Base-by-base conservation (phyloP, 257 asterid genomes). In the Linaria vulgaris region DNA sequence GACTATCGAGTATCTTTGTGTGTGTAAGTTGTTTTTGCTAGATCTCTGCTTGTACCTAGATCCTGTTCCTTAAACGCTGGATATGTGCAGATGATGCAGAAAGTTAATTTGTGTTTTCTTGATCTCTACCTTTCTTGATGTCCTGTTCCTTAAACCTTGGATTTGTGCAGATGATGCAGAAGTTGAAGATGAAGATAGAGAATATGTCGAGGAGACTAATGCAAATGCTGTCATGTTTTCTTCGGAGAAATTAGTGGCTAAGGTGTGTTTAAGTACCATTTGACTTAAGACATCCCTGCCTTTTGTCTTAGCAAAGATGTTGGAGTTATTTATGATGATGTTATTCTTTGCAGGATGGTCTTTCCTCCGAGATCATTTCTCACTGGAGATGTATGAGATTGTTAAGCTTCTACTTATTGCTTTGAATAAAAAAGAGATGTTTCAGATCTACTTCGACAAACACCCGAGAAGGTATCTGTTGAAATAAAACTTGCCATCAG, bases 161-260 rank as follows among this genome's bases (percentile, higher is more conserved):
- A 27, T 63, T 68, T 66, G n/a, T 72, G 78, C 80, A 94, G 99
- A 83, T 71, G 94, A 85, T 63, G 76, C 73, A 13, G 98, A 86
- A 52, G 98, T 88, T 67, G 96, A 86, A 70, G 90, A 82, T 70
- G 84, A 73, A 56, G 87, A 80, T 71, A 81, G 69, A 74, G 99
- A 90, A 79, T 94, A 94, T 70, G 73, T 82, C 61, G 99, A 94
- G 84, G 97, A 94, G 80, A 84, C 88, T 67, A 87, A 87, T 77
- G 76, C 88, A 60, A 96, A 84, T 68, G 76, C 87, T 4, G 81
- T 87, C 75, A 84, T 90, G 91, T 72, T 81, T 79, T 85, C 87
- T 76, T 86, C 87, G 48, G 76, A 84, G 68, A 92, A 85, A 79
- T 73, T 92, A 74, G 91, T 92, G 78, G 83, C 82, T 66, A 79